These are phyloP conservation scores for Eucalyptus paniculata DNA, from an alignment of 345 rosid genomes.

Conservation along the genomic window DNA sequence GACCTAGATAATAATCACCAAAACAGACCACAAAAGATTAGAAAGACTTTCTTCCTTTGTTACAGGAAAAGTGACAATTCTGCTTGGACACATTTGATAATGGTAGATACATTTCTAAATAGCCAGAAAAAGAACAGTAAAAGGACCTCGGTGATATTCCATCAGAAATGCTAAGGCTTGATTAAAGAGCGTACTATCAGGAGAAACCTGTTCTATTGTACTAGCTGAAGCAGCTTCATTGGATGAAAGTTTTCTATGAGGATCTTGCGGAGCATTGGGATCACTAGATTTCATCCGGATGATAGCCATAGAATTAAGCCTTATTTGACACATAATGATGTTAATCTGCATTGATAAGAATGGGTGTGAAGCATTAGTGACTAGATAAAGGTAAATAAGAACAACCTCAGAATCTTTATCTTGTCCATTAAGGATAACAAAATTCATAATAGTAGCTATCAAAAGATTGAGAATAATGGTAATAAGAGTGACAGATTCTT, in stretches of 20 bases:
- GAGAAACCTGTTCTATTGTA: conserved; percentile 57
- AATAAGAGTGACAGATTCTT: too few relatives aligned
- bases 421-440: not conserved
- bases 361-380: too few relatives aligned
- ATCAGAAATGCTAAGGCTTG: not conserved
- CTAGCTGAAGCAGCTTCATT: conserved; percentile 22
- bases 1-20: too few relatives aligned
- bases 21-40: not conserved
- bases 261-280: conserved; percentile 9
- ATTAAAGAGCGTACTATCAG: not conserved
- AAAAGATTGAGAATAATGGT: too few relatives aligned
- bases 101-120: not conserved
- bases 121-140: not conserved
- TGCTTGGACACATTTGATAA: not conserved
- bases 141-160: not conserved
- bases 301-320: conserved; percentile 35
- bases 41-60: not conserved
- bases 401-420: not conserved
- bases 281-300: conserved; percentile 50
- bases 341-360: too few relatives aligned
- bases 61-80: not conserved
- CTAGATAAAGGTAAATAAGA: too few relatives aligned
- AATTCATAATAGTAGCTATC: not conserved
- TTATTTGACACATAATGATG: too few relatives aligned
- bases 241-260: conserved; percentile 12